phyloP scores from a whole-genome alignment of 169 alveolate species.

The Babesia caballi region DNA sequence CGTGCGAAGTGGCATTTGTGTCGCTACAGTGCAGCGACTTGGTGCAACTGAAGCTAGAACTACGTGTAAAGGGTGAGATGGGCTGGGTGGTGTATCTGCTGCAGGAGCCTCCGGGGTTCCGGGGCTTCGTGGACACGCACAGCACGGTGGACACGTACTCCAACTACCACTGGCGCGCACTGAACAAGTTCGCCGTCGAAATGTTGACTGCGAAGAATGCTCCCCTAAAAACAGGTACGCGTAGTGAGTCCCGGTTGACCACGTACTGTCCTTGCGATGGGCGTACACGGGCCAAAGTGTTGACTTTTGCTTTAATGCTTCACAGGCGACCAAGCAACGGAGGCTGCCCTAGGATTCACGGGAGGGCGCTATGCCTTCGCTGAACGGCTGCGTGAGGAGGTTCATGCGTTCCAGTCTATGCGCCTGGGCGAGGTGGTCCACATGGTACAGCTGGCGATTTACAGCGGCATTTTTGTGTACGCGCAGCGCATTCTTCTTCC shows the following conservation, averaged over 20 bases:
- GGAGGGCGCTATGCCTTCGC: constrained; percentile 81
- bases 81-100: constrained; percentile 78
- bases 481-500: constrained; percentile 77
- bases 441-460: constrained; percentile 76
- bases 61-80: constrained; percentile 76
- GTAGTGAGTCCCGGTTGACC: background rate
- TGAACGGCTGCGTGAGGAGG: constrained; percentile 65
- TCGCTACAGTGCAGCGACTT: constrained; percentile 63
- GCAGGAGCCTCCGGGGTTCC: constrained; percentile 57
- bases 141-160: constrained; percentile 64
- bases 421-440: constrained; percentile 76
- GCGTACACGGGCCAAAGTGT: background rate
- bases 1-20: constrained; percentile 76
- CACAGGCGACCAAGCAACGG: constrained; percentile 40
- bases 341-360: constrained; percentile 21
- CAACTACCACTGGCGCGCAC: constrained; percentile 69
- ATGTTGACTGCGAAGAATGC: constrained; percentile 56
- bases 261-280: background rate
- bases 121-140: constrained; percentile 76
- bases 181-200: constrained; percentile 71
- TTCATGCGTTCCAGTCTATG: constrained; percentile 70
- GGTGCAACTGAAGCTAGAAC: constrained; percentile 68
- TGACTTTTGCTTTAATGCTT: background rate
- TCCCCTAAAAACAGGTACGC: background rate
- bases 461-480: constrained; percentile 75